These are phyloP conservation scores for Rhamnella rubrinervis DNA, from an alignment of 331 rosid genomes.

Conservation along the genomic window DNA sequence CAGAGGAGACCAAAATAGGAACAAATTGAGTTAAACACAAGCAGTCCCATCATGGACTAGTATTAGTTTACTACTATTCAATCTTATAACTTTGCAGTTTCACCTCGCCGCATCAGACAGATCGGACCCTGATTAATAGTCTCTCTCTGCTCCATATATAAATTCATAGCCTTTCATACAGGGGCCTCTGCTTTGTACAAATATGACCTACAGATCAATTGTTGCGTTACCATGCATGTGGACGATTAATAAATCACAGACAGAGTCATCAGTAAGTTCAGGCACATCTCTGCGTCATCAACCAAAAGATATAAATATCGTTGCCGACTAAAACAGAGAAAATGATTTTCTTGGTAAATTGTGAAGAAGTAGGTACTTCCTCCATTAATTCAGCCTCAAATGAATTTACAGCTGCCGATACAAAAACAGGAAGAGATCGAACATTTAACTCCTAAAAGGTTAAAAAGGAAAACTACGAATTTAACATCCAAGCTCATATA, in stretches of 20 bases:
- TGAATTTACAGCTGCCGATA: conserved; percentile 64
- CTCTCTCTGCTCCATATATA: background rate
- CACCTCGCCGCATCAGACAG: conserved; percentile 53
- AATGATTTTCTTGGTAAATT: too few species aligned
- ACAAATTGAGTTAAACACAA: background rate
- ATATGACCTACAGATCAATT: too few species aligned
- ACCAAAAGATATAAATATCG: too few species aligned
- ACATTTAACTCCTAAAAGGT: conserved; percentile 2
- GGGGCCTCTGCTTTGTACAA: too few species aligned
- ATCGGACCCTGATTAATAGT: background rate
- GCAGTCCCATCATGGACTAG: background rate
- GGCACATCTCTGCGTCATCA: too few species aligned
- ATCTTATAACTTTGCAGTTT: conserved; percentile 18
- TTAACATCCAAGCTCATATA: conserved; percentile 35
- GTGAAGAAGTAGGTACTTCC: too few species aligned
- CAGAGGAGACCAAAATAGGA: background rate
- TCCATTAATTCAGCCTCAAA: conserved; percentile 44
- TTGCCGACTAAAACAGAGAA: too few species aligned
- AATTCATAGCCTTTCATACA: background rate
- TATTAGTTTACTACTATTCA: too few species aligned
- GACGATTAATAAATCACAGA: too few species aligned
- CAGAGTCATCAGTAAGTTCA: too few species aligned
- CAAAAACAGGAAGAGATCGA: background rate
- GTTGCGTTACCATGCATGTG: too few species aligned
- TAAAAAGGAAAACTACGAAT: conserved; percentile 8